phyloP scores from a whole-genome alignment of 78 protist genomes.

The Cavenderia fasciculata region DNA sequence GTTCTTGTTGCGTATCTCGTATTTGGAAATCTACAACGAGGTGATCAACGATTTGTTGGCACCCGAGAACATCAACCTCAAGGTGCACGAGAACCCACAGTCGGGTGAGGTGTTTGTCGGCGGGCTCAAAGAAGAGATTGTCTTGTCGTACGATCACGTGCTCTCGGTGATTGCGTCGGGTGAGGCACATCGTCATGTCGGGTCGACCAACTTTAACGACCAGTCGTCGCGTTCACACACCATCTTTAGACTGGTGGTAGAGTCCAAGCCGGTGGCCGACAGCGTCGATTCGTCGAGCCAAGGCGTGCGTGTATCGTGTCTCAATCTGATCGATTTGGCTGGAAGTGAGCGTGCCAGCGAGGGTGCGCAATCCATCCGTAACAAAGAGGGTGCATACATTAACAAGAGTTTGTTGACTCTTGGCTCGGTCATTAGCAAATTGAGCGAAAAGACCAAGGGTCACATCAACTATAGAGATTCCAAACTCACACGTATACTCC shows the following conservation, averaged over 20 bases:
- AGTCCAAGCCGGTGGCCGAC: constrained; percentile 26
- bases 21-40: constrained; percentile 91
- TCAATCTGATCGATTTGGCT: constrained; percentile 93
- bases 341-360: constrained; percentile 90
- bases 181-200: constrained; percentile 82
- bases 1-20: constrained; percentile 83
- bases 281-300: too few relatives aligned
- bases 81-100: constrained; percentile 49
- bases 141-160: constrained; percentile 75
- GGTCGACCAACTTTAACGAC: constrained; percentile 88
- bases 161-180: constrained; percentile 63
- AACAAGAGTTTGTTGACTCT: constrained; percentile 90
- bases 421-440: constrained; percentile 87
- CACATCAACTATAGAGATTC: constrained; percentile 89
- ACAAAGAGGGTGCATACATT: constrained; percentile 91
- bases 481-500: constrained; percentile 88
- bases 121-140: constrained; percentile 85
- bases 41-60: constrained; percentile 80
- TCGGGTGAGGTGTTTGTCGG: constrained; percentile 72
- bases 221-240: constrained; percentile 93
- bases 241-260: constrained; percentile 86
- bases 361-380: constrained; percentile 51
- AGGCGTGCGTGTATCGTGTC: not conserved
- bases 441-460: constrained; percentile 35
- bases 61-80: constrained; percentile 63